phyloP scores from a whole-genome alignment of 2,329 filamentous ascomycete species.

The Fusarium chaquense region DNA sequence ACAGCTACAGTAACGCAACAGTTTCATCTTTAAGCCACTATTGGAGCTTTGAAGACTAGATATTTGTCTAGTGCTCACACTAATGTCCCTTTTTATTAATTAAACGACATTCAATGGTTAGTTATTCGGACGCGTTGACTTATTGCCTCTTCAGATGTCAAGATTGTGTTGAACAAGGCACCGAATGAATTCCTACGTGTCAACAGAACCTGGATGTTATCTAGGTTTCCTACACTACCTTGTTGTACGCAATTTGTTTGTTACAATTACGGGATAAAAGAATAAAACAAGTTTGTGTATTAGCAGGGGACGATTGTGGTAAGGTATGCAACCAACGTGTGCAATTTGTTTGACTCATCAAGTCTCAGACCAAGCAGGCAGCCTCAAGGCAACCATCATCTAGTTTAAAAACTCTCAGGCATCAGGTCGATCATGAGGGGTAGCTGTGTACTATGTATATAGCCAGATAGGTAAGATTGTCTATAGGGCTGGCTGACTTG shows the following conservation, averaged over 20 bases:
- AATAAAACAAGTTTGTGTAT: background rate
- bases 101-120: background rate
- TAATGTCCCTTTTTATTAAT: background rate
- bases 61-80: background rate
- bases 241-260: background rate
- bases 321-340: background rate
- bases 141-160: background rate
- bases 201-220: background rate
- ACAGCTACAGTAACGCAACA: background rate
- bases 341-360: background rate
- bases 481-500: constrained; percentile 17
- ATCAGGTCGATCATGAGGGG: constrained; percentile 22
- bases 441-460: constrained; percentile 4
- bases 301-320: background rate
- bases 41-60: background rate
- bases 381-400: constrained; percentile 39
- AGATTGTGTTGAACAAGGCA: background rate
- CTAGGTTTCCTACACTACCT: background rate
- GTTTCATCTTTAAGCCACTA: background rate
- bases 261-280: background rate
- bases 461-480: background rate
- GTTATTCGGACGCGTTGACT: background rate
- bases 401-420: constrained; percentile 24
- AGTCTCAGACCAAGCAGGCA: constrained; percentile 4
- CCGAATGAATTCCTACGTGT: background rate